Evolutionary conservation across 2,329 filamentous ascomycete species (phyloP), one percentile per base, ranked within the genome.

Genomic region (Tolypocladium ovalisporum): DNA sequence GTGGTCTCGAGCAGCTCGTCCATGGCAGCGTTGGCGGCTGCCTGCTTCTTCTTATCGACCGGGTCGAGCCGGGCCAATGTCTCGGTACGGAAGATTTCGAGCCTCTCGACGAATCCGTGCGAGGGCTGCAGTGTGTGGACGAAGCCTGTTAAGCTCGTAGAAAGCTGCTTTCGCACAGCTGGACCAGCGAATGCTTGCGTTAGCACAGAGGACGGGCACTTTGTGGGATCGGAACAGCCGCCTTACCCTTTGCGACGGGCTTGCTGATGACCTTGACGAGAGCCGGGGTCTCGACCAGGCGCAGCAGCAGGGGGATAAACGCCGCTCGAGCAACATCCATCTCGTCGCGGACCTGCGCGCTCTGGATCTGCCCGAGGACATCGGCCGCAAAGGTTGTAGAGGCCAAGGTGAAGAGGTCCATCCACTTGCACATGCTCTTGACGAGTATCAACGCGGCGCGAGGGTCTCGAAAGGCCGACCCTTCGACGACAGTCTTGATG

Each of bases 401-500:
- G 40, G 80, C 76, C 55, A 77, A 70, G 42, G 79, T 76, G 61
- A 84, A 83, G 22, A 84, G 67, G 1, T 74, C 66, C 78, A 86
- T 84, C 82, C 83, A 87, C 61, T 75, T 74, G 24, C 79, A 79
- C 57, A 83, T 75, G 49, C 79, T 68, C 56, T 71, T 71, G 29
- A 79, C 75, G 40, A 84, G 68, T 24, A 78, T 73, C 10, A 84
- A 63, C 0, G 78, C 80, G n/a, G 80, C 76, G 34, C 75, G 68
- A 19, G 70, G 65, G 29, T 73, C 74, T 57, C 68, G 71, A 53
- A 84, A 79, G 1, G 75, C 77, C 1, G 67, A 70, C 0, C 78
- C 81, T 53, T 81, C 75, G 1, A 78, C 87, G 54, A 97, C 91
- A 0, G 87, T 88, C 72, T 95, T 96, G 2, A 90, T 90, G 54